Evolutionary conservation across 2,329 filamentous ascomycete species (phyloP).

Genomic region (Xylaria sp.): DNA sequence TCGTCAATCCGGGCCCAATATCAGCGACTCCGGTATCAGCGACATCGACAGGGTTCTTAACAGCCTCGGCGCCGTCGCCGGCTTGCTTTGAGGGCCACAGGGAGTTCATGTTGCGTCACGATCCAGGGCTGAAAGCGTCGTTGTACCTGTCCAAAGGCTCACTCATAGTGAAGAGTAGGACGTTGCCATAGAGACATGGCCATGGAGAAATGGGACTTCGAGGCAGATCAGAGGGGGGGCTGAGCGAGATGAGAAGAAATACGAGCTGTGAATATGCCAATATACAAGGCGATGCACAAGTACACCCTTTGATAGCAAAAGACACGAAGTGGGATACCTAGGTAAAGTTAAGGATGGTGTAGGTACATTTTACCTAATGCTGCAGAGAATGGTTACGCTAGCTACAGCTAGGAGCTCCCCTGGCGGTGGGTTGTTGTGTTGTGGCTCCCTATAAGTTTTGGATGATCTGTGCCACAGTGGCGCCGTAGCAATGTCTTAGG

Average conservation of each 20-base stretch:
- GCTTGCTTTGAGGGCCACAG: conserved; percentile 54
- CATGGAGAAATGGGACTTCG: background rate
- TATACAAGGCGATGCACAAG: background rate
- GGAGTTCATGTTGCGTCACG: conserved; percentile 56
- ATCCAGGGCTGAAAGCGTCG: conserved; percentile 37
- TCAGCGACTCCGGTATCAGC: conserved; percentile 48
- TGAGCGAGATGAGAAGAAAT: background rate
- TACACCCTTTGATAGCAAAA: background rate
- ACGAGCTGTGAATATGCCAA: conserved; percentile 1
- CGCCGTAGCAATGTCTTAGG: background rate
- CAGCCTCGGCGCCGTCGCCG: conserved; percentile 49
- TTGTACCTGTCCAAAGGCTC: conserved; percentile 34
- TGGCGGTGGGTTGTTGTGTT: background rate
- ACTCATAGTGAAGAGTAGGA: conserved; percentile 40
- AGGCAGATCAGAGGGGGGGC: background rate
- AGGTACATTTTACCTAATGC: background rate
- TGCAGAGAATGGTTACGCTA: background rate
- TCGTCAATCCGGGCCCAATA: conserved; percentile 39
- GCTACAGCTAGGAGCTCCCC: background rate
- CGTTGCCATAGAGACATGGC: conserved; percentile 19
- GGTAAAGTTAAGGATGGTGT: background rate
- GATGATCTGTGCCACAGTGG: background rate
- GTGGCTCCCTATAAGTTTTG: background rate
- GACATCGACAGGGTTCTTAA: conserved; percentile 45
- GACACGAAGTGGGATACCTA: conserved; percentile 15